Base-by-base conservation (phyloP, 2,329 filamentous ascomycete genomes). In the Emmonsia crescens region DNA sequence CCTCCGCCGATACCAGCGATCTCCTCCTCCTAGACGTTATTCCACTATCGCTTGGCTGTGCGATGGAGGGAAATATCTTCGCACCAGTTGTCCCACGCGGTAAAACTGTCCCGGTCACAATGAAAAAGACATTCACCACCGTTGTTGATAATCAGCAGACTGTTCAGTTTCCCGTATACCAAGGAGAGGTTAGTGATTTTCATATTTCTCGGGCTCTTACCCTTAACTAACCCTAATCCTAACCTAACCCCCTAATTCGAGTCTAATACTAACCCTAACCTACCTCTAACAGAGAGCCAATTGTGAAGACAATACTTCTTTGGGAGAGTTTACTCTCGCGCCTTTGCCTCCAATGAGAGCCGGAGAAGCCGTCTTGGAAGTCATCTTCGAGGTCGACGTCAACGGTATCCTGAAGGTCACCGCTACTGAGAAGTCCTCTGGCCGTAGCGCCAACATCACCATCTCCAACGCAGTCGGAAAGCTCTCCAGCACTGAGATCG, bases 371-470 rank as follows among this genome's bases (percentile, higher is more conserved):
- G 92, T 96, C 68, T 89, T 99, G 54, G 94, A 99, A 82, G 89
- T 93, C 70, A 91, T 97, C 77, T 97, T 99, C 80, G 94, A 99
- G 83, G 94, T 99, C 75, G 94, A 99, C 71, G 94, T 96, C 85
- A 99, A 99, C 84, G 94, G 94, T 88, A 96, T 96, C 77, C 88
- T 99, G 69, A 99, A 99, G 87, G 94, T 97, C 73, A 97, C 93
- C 66, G 94, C 94, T 69, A 96, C 93, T 56, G 94, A 99, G 86
- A 99, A 99, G 87, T 93, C 91, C 70, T 96, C 94, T 40, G 94
- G 94, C 73, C 92, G 94, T 77, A 94, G 85, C 74, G 94, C 94
- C 80, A 99, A 99, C 87, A 99, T 99, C 79, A 99, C 94, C 77
- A 99, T 99, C 80, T 91, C 90, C 80, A 99, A 99, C 87, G 96